phyloP scores from a whole-genome alignment of 139 green algal genomes.

The Haematococcus lacustris region DNA sequence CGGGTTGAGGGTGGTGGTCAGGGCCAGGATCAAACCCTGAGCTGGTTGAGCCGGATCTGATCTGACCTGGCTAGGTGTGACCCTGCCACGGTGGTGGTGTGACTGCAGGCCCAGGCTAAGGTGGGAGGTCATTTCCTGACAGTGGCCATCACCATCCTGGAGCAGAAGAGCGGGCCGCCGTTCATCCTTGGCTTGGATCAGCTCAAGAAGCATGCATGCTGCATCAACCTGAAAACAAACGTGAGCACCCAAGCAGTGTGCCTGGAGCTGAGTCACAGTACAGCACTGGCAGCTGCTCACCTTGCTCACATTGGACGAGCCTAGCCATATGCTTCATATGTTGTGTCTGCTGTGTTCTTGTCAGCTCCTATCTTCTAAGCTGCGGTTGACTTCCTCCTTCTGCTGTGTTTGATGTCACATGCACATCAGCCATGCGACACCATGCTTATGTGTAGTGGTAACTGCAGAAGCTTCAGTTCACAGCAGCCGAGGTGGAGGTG shows the following conservation, averaged over 20 bases:
- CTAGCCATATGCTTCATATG: background rate
- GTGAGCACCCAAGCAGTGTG: background rate
- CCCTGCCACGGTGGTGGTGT: no score
- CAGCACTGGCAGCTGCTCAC: background rate
- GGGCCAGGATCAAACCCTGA: no score
- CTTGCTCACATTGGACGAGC: background rate
- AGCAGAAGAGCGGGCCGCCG: conserved; percentile 69
- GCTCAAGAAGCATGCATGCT: conserved; percentile 64
- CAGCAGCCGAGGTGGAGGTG: conserved; percentile 26
- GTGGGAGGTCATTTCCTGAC: conserved; percentile 64
- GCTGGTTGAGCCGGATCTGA: no score
- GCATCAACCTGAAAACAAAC: conserved; percentile 14
- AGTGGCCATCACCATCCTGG: conserved; percentile 85
- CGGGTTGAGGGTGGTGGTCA: background rate
- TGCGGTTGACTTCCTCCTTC: background rate
- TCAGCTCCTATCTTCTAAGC: background rate
- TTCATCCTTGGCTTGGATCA: conserved; percentile 98
- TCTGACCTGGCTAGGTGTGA: no score
- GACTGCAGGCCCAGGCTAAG: conserved; percentile 62
- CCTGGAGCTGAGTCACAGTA: background rate
- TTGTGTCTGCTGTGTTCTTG: background rate
- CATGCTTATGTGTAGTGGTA: background rate
- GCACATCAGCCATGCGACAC: background rate
- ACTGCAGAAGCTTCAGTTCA: background rate
- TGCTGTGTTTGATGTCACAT: background rate